A percentile compares a stretch with the other conserved stretches of the same genome.
phyloP scores from a whole-genome alignment of 2,329 filamentous ascomycete genomes.

The Cordyceps farinosa region DNA sequence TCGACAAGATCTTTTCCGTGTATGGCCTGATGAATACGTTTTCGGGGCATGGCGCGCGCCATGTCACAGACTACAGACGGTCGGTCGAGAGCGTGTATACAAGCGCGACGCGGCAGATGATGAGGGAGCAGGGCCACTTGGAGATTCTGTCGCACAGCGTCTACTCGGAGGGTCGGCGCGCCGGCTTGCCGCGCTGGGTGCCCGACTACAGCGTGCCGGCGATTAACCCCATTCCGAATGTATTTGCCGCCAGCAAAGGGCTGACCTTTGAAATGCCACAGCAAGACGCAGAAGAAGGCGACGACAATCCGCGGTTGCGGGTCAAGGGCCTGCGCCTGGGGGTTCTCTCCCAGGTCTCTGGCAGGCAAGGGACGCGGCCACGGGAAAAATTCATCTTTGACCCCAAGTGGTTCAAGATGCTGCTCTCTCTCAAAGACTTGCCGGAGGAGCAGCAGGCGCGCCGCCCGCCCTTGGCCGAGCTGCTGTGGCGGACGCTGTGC shows the following conservation, averaged over 20 bases:
- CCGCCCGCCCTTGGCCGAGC: conserved; percentile 19
- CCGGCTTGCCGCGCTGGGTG: conserved; percentile 25
- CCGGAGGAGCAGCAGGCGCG: not conserved
- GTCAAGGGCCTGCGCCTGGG: conserved; percentile 22
- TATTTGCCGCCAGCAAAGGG: conserved; percentile 24
- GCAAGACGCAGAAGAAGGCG: not conserved
- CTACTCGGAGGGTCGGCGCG: conserved; percentile 7
- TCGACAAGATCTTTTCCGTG: conserved; percentile 27
- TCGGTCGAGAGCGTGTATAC: conserved; percentile 24
- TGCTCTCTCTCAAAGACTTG: conserved; percentile 21
- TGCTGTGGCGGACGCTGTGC: conserved; percentile 27
- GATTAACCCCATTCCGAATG: conserved; percentile 22
- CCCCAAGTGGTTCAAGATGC: conserved; percentile 23
- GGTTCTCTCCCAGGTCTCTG: conserved; percentile 16
- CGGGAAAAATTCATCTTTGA: conserved; percentile 25
- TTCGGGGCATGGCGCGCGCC: conserved; percentile 14
- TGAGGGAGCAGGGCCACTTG: conserved; percentile 21
- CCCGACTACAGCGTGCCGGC: conserved; percentile 25
- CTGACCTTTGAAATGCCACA: conserved; percentile 16
- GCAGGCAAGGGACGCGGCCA: conserved; percentile 18
- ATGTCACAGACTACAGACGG: conserved; percentile 23
- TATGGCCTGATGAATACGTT: conserved; percentile 26
- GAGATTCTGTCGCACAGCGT: conserved; percentile 21
- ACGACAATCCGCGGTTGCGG: conserved; percentile 11
- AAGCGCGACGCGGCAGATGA: conserved; percentile 23